Evolutionary conservation across 2,329 filamentous ascomycete genomes (phyloP), one percentile per base, ranked within the genome.

Genomic region (Metarhizium humberi): DNA sequence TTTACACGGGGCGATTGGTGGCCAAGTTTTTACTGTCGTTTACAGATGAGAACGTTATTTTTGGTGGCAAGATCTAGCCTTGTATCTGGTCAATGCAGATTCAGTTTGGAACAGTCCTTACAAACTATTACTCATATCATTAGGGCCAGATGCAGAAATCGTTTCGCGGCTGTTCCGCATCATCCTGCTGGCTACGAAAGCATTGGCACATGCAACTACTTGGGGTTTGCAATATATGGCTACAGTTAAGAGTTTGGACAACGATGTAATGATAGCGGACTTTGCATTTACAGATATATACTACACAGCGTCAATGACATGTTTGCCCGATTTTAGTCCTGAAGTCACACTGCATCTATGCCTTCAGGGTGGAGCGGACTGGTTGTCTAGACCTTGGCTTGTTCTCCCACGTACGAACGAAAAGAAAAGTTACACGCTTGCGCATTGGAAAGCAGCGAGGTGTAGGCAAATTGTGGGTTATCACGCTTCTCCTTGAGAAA

Each of bases 331-430:
- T 76, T 77, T 77, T 84, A 84, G 81, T 84, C 81, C 81, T 75
- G 76, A 74, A 75, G 71, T 71, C 78, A 78, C 78, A 82, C 75
- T 61, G 57, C 30, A 29, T 78, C 75, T 73, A 77, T 79, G 75
- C 72, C 74, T 78, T 72, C 80, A 81, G 81, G 81, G 81, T 84
- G 81, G 81, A 84, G 76, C 73, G 77, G 80, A 81, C 79, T 67
- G 81, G 81, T 79, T 84, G 81, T 84, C 81, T 83, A 83, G 80
- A 79, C 81, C 80, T 76, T 69, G 71, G 72, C 66, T 82, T 77
- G 64, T 75, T 83, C 78, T 84, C 78, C 80, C 81, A 83, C 79
- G 69, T 79, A 78, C 78, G 79, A 82, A 75, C 72, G 73, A 75
- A 65, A 75, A 73, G 68, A 66, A 79, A 80, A 76, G 80, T 81